Evolutionary conservation across 2,329 filamentous ascomycete species (phyloP), one percentile per base, ranked within the genome.

Genomic region (Malbranchea zuffiana): DNA sequence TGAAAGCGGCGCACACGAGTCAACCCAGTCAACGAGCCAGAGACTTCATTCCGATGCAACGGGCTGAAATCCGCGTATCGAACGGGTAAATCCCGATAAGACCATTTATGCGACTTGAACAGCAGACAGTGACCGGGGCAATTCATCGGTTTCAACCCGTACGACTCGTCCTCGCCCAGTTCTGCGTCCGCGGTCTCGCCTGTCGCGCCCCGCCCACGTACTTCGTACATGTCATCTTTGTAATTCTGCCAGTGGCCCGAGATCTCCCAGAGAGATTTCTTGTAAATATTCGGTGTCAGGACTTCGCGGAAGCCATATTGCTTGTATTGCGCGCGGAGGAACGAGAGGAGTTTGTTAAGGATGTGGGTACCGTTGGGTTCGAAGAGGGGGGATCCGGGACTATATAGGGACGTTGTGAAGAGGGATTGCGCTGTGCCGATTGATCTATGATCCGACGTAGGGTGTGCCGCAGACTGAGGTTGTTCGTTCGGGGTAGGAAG

Each of bases 111-210:
- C 31, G 79, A 79, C 42, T 74, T 78, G 55, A 92, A 93, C 44
- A 93, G 73, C 45, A 93, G 66, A 55, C 84, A 92, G 59, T 93
- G 85, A 3, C 84, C 85, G 0, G 85, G 85, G 54, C 85, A 93
- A 55, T 93, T 93, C 85, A 93, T 93, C 10, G 85, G 85, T 59
- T 93, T 93, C 48, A 93, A 64, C 12, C 82, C 83, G 59, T 83
- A 92, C 44, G 82, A 80, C 45, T 79, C 76, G 44, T 81, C 75
- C 43, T 78, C 73, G 13, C 66, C 68, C 5, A 57, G 45, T 27
- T 42, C 27, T 10, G 26, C 17, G 23, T 42, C 37, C 15, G 29
- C n/a, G n/a, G 45, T 53, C 30, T 63, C 53, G 3, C 63, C 63
- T 15, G 54, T 62, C 21, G 63, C 61, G n/a, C 66, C 67, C 11